These are phyloP conservation scores for Pichia insulana DNA, from an alignment of 805 yeast species.

Conservation along the genomic window DNA sequence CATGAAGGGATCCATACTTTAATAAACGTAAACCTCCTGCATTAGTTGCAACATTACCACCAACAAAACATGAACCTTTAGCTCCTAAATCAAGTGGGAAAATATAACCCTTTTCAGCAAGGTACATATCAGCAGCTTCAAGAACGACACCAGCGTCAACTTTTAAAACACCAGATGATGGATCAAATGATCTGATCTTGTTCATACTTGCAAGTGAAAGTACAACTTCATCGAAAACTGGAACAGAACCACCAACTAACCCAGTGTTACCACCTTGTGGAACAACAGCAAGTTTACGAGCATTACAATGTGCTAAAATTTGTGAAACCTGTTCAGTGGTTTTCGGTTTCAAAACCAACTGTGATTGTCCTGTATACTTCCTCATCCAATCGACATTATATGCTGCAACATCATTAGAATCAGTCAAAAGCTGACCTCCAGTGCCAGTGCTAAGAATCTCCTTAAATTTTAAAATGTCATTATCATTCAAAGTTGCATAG, in stretches of 20 bases:
- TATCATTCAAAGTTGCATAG: conserved; percentile 32
- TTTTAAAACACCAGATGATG: conserved; percentile 74
- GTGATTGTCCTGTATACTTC: conserved; percentile 83
- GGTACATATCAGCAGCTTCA: conserved; percentile 71
- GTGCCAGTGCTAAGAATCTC: conserved; percentile 37
- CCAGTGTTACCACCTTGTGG: conserved; percentile 99
- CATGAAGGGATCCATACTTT: conserved; percentile 88
- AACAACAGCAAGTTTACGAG: conserved; percentile 68
- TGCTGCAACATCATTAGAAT: conserved; percentile 46
- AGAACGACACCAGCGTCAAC: conserved; percentile 87
- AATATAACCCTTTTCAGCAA: conserved; percentile 77
- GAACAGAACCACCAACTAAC: conserved; percentile 88
- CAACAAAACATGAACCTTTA: conserved; percentile 92
- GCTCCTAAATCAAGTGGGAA: conserved; percentile 95
- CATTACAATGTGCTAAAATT: conserved; percentile 75
- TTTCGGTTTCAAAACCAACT: conserved; percentile 74
- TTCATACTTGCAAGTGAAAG: conserved; percentile 63
- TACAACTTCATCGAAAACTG: conserved; percentile 85
- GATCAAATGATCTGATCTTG: conserved; percentile 73
- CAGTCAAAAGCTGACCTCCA: conserved; percentile 35
- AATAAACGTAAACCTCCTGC: conserved; percentile 90
- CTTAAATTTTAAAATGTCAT: conserved; percentile 55
- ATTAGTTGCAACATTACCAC: conserved; percentile 91
- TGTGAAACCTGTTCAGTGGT: conserved; percentile 67
- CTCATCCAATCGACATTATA: conserved; percentile 93